Evolutionary conservation across 805 yeast species (phyloP), one percentile per base, ranked within the genome.

Genomic region (Nakazawaea siamensis): DNA sequence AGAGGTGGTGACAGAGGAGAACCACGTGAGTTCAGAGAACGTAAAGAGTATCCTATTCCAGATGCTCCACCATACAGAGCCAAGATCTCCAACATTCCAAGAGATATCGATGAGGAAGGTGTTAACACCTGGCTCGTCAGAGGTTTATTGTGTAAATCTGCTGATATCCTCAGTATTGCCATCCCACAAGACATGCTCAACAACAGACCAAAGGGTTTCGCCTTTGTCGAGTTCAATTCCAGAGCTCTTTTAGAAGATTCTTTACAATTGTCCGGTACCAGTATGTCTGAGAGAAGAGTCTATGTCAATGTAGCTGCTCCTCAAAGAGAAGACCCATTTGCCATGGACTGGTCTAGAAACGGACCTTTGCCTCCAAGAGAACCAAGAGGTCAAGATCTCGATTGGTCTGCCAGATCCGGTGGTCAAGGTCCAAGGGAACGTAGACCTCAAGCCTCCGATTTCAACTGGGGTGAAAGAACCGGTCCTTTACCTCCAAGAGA

Each of bases 51-150:
- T 47, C 95, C 95, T 28, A 69, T 92, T 41, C 99, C 99, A 30
- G 90, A 86, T 49, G 70, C 63, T 34, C 87, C 97, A 14, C 99
- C 99, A 36, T 92, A 60, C 69, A 80, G 83, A 50, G 97, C 95
- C n/a, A 76, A 85, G 55, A 69, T 90, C 46, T 74, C 75, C 54
- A 87, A 88, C 62, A 73, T 92, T 52, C 85, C 95, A 41, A 81
- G 83, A 78, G 88, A 82, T 39, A 71, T 74, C 29, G 58, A 66
- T 31, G 97, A 90, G 57, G 75, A 66, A 24, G 72, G 66, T 6
- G 65, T 82, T 39, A 62, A 57, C 34, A 71, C 69, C 18, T 81
- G 80, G 66, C 70, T 82, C 39, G 78, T 72, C 47, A 73, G 70
- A 41, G 63, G 62, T 37, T 49, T 73, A 38, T 52, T 57, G 40